Evolutionary conservation across 441 rosid species (phyloP).

Genomic region (Corymbia citriodora): DNA sequence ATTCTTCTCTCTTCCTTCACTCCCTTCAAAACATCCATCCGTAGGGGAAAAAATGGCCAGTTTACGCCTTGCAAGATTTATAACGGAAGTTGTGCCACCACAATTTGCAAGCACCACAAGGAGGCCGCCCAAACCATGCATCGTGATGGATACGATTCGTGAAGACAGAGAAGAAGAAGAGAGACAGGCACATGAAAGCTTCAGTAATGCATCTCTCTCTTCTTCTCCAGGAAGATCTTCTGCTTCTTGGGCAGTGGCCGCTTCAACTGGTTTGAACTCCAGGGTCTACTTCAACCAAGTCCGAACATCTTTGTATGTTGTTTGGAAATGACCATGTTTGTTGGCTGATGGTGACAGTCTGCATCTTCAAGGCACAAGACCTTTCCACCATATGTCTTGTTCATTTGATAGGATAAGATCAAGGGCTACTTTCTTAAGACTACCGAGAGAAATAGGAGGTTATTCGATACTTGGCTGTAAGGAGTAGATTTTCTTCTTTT

Average conservation of each 20-base stretch:
- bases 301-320: neutral
- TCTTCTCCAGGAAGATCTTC: neutral
- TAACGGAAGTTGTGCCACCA: neutral
- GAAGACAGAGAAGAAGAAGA: neutral
- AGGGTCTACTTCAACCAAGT: neutral
- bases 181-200: neutral
- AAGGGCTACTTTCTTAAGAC: neutral
- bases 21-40: neutral
- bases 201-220: neutral
- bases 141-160: neutral
- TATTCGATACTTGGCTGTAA: too few species aligned
- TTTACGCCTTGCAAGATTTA: neutral
- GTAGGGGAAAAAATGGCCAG: neutral
- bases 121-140: neutral
- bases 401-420: neutral
- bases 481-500: too few species aligned
- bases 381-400: neutral
- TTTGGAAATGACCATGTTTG: neutral
- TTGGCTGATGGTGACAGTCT: neutral
- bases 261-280: neutral
- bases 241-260: neutral
- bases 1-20: neutral
- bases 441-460: neutral
- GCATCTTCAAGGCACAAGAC: neutral
- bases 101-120: neutral